phyloP scores from a whole-genome alignment of 148 eudicot species.

The Rhododendron mucronatum region DNA sequence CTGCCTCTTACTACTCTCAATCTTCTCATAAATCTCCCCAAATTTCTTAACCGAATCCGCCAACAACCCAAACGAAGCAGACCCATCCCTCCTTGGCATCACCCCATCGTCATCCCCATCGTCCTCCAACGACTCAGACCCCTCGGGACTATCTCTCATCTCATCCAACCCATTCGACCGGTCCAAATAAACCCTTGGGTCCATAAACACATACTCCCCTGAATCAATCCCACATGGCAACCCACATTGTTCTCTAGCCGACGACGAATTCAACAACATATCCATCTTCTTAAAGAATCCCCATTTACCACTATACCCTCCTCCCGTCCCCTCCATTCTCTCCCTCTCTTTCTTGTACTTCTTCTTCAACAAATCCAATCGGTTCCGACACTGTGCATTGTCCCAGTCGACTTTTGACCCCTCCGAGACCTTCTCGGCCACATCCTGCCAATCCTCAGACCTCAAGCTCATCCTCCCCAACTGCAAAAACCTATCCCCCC shows the following conservation, averaged over 20 bases:
- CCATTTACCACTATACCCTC: slow-evolving; percentile 53
- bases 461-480: slow-evolving; percentile 76
- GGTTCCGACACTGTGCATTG: slow-evolving; percentile 63
- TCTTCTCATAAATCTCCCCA: slow-evolving; percentile 88
- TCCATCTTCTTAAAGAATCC: slow-evolving; percentile 72
- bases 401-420: slow-evolving; percentile 35
- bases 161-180: slow-evolving; percentile 79
- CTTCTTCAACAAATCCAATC: slow-evolving; percentile 61
- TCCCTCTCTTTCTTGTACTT: slow-evolving; percentile 78
- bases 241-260: slow-evolving; percentile 41
- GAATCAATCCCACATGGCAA: slow-evolving; percentile 89
- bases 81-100: slow-evolving; percentile 16
- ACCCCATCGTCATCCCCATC: slow-evolving; percentile 31
- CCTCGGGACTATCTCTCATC: slow-evolving; percentile 91
- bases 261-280: slow-evolving; percentile 54
- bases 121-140: slow-evolving; percentile 47
- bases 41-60: slow-evolving; percentile 79
- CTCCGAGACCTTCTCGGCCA: slow-evolving; percentile 72
- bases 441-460: slow-evolving; percentile 83
- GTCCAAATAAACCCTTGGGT: slow-evolving; percentile 74
- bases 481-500: slow-evolving; percentile 82
- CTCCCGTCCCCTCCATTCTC: slow-evolving; percentile 42
- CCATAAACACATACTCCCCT: slow-evolving; percentile 93
- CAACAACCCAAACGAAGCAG: slow-evolving; percentile 49
- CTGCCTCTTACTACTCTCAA: slow-evolving; percentile 81